Percentiles rank a stretch among this genome's conserved stretches.
Evolutionary conservation across 768 basidiomycete species (phyloP).

Genomic region (Mycena vulgaris): DNA sequence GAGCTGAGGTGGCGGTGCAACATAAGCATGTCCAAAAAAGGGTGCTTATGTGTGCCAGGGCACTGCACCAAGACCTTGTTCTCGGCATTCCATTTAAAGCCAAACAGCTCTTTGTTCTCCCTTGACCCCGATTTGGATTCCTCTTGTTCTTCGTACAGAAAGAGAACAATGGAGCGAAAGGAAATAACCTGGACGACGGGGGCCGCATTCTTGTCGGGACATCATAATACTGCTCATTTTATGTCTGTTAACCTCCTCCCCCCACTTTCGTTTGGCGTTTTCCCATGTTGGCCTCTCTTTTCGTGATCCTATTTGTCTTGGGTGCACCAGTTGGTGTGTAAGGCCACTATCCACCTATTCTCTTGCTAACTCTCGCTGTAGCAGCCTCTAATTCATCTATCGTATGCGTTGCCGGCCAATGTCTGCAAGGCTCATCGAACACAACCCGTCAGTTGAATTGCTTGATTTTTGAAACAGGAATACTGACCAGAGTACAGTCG

Average conservation of each 20-base stretch:
- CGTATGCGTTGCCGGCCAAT: constrained; percentile 92
- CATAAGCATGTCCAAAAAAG: no score
- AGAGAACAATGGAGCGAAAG: neutral
- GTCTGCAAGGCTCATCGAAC: constrained; percentile 85
- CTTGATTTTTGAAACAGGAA: neutral
- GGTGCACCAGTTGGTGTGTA: constrained; percentile 56
- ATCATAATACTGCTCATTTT: constrained; percentile 17
- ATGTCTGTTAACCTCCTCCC: constrained; percentile 23
- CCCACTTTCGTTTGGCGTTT: constrained; percentile 30
- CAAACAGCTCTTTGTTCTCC: neutral
- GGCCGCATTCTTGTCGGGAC: neutral
- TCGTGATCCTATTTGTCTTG: constrained; percentile 50
- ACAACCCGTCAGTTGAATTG: constrained; percentile 66
- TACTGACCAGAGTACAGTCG: constrained; percentile 65
- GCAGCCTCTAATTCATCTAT: constrained; percentile 58
- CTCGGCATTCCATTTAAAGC: neutral
- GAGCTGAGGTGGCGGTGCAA: no score
- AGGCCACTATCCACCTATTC: neutral
- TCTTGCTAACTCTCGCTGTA: neutral
- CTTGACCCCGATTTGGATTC: neutral
- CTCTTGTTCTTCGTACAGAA: neutral
- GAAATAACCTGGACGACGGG: neutral
- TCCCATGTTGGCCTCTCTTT: constrained; percentile 54
- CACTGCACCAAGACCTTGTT: no score
- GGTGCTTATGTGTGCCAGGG: no score